phyloP scores from a whole-genome alignment of 202 grass and related monocot species.

The Musa balbisiana region DNA sequence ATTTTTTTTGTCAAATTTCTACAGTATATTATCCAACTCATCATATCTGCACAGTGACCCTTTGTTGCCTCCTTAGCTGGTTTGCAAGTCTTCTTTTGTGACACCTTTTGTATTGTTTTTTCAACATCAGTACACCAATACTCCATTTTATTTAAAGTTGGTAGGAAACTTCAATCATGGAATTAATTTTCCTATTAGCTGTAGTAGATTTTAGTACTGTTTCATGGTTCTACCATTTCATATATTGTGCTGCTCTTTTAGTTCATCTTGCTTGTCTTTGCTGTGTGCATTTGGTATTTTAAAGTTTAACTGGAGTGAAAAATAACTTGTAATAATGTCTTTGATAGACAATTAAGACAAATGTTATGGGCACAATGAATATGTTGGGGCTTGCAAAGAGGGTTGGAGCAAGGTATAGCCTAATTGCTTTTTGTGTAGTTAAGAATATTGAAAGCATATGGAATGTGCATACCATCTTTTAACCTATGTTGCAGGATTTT shows the following conservation, averaged over 20 bases:
- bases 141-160: too few relatives aligned
- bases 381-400: constrained; percentile 99
- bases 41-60: too few relatives aligned
- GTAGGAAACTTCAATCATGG: too few relatives aligned
- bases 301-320: not conserved
- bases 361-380: constrained; percentile 97
- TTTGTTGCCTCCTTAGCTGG: too few relatives aligned
- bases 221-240: too few relatives aligned
- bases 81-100: too few relatives aligned
- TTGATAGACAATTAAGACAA: constrained; percentile 92
- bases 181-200: too few relatives aligned
- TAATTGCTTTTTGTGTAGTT: not conserved
- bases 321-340: not conserved
- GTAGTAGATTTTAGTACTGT: too few relatives aligned
- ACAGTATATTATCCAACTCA: too few relatives aligned
- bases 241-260: not conserved
- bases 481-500: constrained; percentile 59
- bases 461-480: constrained; percentile 8
- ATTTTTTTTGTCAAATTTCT: not conserved
- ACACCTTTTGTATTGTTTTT: too few relatives aligned
- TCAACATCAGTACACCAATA: too few relatives aligned
- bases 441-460: not conserved
- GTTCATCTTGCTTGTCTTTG: not conserved
- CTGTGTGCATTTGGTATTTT: not conserved
- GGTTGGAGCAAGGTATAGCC: constrained; percentile 74